Evolutionary conservation across 768 basidiomycete genomes (phyloP).

Genomic region (Trametes cingulata): DNA sequence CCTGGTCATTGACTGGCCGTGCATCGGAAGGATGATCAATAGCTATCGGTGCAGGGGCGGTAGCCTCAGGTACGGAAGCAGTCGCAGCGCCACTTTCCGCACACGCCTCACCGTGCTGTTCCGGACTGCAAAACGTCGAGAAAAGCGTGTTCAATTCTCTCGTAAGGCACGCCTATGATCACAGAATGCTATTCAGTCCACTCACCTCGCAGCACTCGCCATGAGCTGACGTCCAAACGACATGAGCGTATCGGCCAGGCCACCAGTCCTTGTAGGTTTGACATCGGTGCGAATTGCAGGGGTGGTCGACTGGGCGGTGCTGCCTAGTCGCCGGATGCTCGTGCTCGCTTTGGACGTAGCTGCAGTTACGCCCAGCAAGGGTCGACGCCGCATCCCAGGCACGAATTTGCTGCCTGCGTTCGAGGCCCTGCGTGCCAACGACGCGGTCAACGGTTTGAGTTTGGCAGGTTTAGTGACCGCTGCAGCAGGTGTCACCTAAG

Average conservation of each 20-base stretch:
- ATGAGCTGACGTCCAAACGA: conserved; percentile 42
- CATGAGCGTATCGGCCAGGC: conserved; percentile 50
- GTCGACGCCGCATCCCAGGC: conserved; percentile 7
- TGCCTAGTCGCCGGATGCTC: neutral
- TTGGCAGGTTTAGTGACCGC: conserved; percentile 16
- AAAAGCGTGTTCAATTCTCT: neutral
- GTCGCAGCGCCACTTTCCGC: neutral
- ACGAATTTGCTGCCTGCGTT: conserved; percentile 5
- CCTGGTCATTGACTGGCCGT: neutral
- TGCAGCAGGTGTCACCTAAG: conserved; percentile 13
- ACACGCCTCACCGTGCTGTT: neutral
- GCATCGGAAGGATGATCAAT: neutral
- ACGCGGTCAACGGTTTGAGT: conserved; percentile 19
- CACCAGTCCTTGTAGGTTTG: conserved; percentile 23
- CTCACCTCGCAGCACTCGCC: conserved; percentile 11
- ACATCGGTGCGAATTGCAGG: neutral
- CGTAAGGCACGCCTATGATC: neutral
- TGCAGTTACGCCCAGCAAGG: neutral
- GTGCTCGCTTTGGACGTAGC: neutral
- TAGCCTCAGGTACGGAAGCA: neutral
- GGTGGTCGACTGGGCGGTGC: neutral
- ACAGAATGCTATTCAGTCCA: neutral
- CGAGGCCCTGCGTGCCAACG: conserved; percentile 13
- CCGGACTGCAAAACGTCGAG: neutral
- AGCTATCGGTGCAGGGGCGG: neutral